phyloP scores from a whole-genome alignment of 306 rosid genomes.

The Crotalaria pallida region DNA sequence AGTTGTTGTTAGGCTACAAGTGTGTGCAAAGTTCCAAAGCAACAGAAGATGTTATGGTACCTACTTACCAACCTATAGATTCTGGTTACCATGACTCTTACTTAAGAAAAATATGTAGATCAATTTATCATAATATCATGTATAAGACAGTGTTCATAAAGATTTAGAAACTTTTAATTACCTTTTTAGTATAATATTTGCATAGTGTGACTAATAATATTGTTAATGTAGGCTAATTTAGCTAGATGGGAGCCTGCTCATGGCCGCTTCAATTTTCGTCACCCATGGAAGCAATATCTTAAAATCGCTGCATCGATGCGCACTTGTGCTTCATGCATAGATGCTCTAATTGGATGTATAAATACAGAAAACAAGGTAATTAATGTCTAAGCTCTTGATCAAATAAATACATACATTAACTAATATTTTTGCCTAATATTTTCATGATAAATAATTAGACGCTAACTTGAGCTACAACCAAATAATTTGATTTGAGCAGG shows the following conservation, averaged over 20 bases:
- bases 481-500: conserved; percentile 30
- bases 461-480: not conserved
- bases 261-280: conserved; percentile 71
- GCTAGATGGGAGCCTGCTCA: conserved; percentile 93
- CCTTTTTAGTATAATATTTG: not conserved
- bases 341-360: conserved; percentile 68
- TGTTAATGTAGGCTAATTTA: conserved; percentile 54
- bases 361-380: conserved; percentile 54
- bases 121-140: not conserved
- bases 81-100: not conserved
- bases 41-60: conserved; percentile 68
- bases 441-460: not conserved
- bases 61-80: not conserved
- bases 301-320: conserved; percentile 74
- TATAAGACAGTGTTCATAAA: not conserved
- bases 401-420: not conserved
- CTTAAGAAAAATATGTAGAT: not conserved
- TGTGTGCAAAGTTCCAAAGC: conserved; percentile 61
- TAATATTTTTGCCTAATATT: not conserved
- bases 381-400: not conserved
- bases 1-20: conserved; percentile 51
- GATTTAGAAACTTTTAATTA: not conserved
- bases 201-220: not conserved
- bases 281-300: conserved; percentile 85
- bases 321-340: conserved; percentile 64